Evolutionary conservation across 345 rosid species (phyloP), one percentile per base, ranked within the genome.

Genomic region (Rhodamnia rubescens): DNA sequence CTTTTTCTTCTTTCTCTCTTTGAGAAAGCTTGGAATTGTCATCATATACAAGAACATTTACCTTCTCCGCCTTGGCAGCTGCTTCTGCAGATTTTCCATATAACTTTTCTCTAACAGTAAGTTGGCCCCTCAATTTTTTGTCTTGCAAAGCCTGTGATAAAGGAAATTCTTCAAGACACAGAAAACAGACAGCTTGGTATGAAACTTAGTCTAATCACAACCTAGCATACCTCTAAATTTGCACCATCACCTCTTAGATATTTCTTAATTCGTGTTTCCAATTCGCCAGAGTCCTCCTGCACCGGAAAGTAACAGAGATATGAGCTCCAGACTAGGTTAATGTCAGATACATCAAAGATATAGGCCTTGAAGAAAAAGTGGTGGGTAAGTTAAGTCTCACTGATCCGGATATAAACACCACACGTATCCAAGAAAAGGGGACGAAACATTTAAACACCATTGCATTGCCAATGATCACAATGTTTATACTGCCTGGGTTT

Each of bases 51-150:
- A 84, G 69, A 83, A 32, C 42, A 86, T 36, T 88, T 83, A 95
- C 98, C 95, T 95, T 96, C 91, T 95, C 98, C 29, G 91, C 89
- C 90, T 94, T 90, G 81, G 98, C 99, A 86, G 99, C 98, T 87
- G 92, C 85, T 91, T 89, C 92, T 0, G 98, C 98, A 86, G 98
- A 90, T 86, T 87, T 92, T 24, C 93, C 94, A 91, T 89, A 92
- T 81, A 94, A 78, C 42, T 92, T 87, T 86, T 96, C 99, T 83
- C 95, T 90, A 42, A 89, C 91, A 83, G 92, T 89, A 82, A 94
- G 97, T 84, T 93, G 96, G 84, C 94, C 93, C 91, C 91, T 95
- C 26, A 95, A 86, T 82, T 96, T 96, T 88, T 94, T 96, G 85
- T 96, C 98, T 88, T 90, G 85, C 83, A 96, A 78, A 55, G 24